phyloP scores from a whole-genome alignment of 1,284 basidiomycete species.

The Trichosporon sp. region DNA sequence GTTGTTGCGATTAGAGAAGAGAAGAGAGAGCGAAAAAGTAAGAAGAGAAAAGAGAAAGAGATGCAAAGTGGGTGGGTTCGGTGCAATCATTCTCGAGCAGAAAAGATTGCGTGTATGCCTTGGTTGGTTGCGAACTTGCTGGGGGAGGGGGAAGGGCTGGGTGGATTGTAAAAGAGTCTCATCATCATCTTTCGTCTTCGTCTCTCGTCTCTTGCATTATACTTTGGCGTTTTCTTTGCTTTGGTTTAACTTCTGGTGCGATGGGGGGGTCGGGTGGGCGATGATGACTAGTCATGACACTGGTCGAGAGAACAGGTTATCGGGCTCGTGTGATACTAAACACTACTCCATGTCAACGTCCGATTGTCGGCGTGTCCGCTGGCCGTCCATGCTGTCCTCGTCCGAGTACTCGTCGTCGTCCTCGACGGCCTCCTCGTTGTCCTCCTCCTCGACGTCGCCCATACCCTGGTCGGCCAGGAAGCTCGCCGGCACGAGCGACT shows the following conservation, averaged over 20 bases:
- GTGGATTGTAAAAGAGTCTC: neutral
- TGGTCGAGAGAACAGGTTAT: neutral
- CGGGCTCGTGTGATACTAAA: neutral
- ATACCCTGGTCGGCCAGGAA: constrained; percentile 48
- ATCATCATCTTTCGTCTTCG: constrained; percentile 8
- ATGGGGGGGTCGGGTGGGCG: too few relatives aligned
- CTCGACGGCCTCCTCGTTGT: constrained; percentile 35
- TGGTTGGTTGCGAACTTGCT: neutral
- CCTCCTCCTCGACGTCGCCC: constrained; percentile 46
- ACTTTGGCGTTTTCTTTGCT: neutral
- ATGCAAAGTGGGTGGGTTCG: neutral
- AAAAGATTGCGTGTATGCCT: neutral
- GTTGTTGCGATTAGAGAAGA: neutral
- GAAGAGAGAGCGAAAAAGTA: neutral
- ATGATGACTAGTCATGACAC: neutral
- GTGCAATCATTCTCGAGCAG: neutral
- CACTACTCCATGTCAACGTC: constrained; percentile 47
- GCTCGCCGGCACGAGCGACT: constrained; percentile 59
- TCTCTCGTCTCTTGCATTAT: constrained; percentile 8
- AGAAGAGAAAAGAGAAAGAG: neutral
- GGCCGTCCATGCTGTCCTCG: constrained; percentile 44
- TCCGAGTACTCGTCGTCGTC: constrained; percentile 46
- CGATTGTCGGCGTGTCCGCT: constrained; percentile 42
- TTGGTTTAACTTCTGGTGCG: neutral
- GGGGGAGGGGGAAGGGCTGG: neutral